phyloP scores from a whole-genome alignment of 177 flowering plant species.

The Vitis hybrid region DNA sequence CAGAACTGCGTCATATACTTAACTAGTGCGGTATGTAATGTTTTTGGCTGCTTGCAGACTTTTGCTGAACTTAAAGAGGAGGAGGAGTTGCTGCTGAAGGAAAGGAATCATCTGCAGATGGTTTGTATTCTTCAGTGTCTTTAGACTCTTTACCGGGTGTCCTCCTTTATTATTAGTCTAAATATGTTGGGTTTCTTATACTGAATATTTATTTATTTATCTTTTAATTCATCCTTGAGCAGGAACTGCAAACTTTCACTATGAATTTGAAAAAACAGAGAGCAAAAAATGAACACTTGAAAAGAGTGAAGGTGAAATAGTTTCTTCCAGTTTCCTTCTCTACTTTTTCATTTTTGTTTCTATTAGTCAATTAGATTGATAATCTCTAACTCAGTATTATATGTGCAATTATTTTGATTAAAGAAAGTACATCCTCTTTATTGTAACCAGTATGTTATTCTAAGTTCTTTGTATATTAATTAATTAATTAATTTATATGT shows the following conservation, averaged over 20 bases:
- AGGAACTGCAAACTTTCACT: conserved; percentile 48
- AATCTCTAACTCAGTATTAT: too few relatives aligned
- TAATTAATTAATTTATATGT: too few relatives aligned
- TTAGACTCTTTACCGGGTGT: neutral
- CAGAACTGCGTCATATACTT: too few relatives aligned
- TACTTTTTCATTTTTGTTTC: too few relatives aligned
- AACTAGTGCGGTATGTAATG: too few relatives aligned
- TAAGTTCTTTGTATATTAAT: too few relatives aligned
- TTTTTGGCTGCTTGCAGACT: conserved; percentile 35
- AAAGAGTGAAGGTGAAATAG: conserved; percentile 60
- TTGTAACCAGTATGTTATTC: too few relatives aligned
- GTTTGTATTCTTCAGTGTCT: conserved; percentile 24
- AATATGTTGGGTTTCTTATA: neutral
- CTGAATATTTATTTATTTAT: neutral
- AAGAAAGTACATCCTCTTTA: too few relatives aligned
- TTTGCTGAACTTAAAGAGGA: conserved; percentile 65
- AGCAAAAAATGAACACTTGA: conserved; percentile 50
- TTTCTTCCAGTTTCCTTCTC: too few relatives aligned
- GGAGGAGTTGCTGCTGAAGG: conserved; percentile 52
- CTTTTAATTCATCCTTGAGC: conserved; percentile 5
- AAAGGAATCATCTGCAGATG: conserved; percentile 50
- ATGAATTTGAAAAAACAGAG: conserved; percentile 35
- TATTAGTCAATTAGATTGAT: too few relatives aligned
- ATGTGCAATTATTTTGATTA: too few relatives aligned
- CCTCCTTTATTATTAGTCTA: neutral